Evolutionary conservation across 2,329 filamentous ascomycete genomes (phyloP), one percentile per base, ranked within the genome.

Genomic region (Ophiostoma himal-ulmi): DNA sequence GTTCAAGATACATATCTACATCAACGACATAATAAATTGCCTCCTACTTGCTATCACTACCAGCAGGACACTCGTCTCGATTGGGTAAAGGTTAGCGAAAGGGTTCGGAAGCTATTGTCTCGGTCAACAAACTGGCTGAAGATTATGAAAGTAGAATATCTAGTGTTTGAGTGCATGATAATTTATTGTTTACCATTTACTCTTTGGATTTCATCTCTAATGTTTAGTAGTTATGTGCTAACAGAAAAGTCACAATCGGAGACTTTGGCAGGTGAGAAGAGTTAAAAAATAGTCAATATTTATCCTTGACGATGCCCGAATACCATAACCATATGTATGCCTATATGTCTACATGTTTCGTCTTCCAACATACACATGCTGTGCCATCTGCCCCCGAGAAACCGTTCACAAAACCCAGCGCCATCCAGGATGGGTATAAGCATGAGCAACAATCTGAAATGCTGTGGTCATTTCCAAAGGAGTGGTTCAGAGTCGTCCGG

Each of bases 51-150:
- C 69, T n/a, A 5, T 26, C 8, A 54, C 52, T 10, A 7, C 22
- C 5, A 22, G 7, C 62, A n/a, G 36, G 20, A 41, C n/a, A 22
- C 34, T 54, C 71, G 44, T 62, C 75, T 75, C 73, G 66, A 77
- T 78, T 73, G 36, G 77, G 78, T 75, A 78, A 71, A 72, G 73
- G 72, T 79, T 77, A 79, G 77, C 77, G 75, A 78, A 75, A 75
- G 71, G 72, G 76, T 75, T 67, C 73, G 75, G 77, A 74, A 76
- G 70, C 60, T 65, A 54, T 66, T 72, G 73, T 75, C 70, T 73
- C 70, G 70, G 72, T 41, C 68, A 70, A 30, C 41, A 34, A 5
- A 14, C 60, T 36, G 37, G 6, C 1, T n/a, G 17, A 20, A 20
- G 17, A n/a, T 20, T 44, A 30, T 30, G 41, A 5, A 1, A 20